These are phyloP conservation scores for Alternaria gaisen DNA, from an alignment of 2,329 filamentous ascomycete genomes.

Conservation along the genomic window DNA sequence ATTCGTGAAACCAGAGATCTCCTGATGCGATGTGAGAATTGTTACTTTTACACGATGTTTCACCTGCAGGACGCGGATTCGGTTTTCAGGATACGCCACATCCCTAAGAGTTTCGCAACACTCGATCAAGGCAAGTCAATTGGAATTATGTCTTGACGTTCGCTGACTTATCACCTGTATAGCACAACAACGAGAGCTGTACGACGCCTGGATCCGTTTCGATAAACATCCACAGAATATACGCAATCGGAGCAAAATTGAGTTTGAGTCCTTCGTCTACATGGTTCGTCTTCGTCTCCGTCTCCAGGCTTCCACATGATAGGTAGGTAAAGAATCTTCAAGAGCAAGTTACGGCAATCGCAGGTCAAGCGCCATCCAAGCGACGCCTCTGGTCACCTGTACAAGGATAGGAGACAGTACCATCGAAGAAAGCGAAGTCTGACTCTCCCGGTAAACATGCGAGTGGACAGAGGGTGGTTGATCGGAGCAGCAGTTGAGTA, in stretches of 20 bases:
- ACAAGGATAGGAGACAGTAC: not conserved
- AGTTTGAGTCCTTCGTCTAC: not conserved
- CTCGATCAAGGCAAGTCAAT: not conserved
- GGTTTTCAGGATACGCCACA: not conserved
- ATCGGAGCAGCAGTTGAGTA: not conserved
- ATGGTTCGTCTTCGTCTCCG: not conserved
- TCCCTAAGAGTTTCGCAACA: not conserved
- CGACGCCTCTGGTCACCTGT: not conserved
- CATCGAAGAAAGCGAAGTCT: not conserved
- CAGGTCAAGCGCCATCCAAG: not conserved
- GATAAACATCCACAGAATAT: not conserved
- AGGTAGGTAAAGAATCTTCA: conserved; percentile 58
- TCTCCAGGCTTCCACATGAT: not conserved
- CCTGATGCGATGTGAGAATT: no score
- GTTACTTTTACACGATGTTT: no score
- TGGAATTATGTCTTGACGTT: not conserved
- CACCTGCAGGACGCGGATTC: not conserved
- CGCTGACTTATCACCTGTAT: not conserved
- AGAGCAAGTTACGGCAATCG: conserved; percentile 55
- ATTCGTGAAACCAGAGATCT: no score
- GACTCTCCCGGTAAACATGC: not conserved
- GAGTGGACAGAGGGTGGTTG: not conserved
- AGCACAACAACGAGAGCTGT: not conserved
- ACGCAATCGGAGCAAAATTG: not conserved
- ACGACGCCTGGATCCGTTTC: not conserved